Percentiles rank a stretch among this genome's conserved stretches.
These are phyloP conservation scores for Sanguinoderma infundibulare DNA, from an alignment of 1,284 basidiomycete genomes.

Conservation along the genomic window DNA sequence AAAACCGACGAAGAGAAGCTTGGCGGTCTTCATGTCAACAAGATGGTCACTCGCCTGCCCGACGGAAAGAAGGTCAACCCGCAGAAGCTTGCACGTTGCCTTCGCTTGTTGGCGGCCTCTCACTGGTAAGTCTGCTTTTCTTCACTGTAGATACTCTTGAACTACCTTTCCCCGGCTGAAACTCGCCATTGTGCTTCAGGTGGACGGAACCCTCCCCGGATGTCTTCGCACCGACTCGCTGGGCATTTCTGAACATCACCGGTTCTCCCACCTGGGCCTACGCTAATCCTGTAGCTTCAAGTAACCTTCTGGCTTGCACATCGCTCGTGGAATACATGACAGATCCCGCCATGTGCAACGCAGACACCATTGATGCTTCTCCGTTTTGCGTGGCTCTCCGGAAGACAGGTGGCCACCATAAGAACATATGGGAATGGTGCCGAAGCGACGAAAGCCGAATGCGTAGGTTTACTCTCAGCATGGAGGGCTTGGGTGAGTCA, in stretches of 20 bases:
- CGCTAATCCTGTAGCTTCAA: not conserved
- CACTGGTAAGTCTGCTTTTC: not conserved
- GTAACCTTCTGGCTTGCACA: not conserved
- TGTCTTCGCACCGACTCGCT: not conserved
- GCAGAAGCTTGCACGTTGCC: not conserved
- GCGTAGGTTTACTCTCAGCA: not conserved
- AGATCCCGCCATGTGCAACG: not conserved
- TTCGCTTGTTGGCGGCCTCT: not conserved
- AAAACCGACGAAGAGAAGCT: not conserved
- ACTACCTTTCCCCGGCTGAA: no score
- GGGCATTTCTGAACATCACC: constrained; percentile 1
- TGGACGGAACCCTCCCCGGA: constrained; percentile 1
- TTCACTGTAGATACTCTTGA: no score
- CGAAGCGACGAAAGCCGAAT: not conserved
- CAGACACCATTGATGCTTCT: not conserved
- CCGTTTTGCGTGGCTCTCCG: not conserved
- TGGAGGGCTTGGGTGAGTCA: not conserved
- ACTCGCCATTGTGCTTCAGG: no score
- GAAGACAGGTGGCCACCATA: not conserved
- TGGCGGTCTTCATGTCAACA: no score
- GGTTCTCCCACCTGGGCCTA: not conserved
- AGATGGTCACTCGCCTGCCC: not conserved
- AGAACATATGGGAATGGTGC: not conserved
- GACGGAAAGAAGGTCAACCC: not conserved
- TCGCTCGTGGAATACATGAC: not conserved